These are phyloP conservation scores for Ceratocystis variospora DNA, from an alignment of 2,329 filamentous ascomycete genomes.

Conservation along the genomic window DNA sequence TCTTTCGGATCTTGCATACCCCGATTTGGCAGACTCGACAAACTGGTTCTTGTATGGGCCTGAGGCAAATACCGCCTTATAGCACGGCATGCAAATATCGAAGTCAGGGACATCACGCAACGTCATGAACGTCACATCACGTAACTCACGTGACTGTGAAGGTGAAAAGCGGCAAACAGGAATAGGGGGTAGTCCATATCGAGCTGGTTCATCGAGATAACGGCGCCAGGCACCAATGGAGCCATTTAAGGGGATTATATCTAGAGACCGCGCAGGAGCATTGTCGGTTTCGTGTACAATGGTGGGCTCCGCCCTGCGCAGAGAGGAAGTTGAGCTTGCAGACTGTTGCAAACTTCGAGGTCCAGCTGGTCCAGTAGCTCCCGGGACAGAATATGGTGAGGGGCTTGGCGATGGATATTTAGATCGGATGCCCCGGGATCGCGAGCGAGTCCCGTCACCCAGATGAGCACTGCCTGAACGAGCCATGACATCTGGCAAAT, in stretches of 20 bases:
- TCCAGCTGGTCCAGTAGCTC: slow-evolving; percentile 19
- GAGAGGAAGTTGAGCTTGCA: slow-evolving; percentile 7
- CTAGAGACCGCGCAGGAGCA: not conserved
- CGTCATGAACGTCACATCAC: slow-evolving; percentile 63
- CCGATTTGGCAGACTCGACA: slow-evolving; percentile 36
- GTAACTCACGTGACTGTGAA: slow-evolving; percentile 41
- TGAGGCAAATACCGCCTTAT: slow-evolving; percentile 51
- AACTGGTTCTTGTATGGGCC: slow-evolving; percentile 58
- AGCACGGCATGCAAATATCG: slow-evolving; percentile 73
- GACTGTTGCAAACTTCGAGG: slow-evolving; percentile 22
- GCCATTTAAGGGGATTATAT: slow-evolving; percentile 10
- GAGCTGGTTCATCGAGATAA: slow-evolving; percentile 39
- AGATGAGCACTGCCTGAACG: slow-evolving; percentile 20
- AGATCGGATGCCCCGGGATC: slow-evolving; percentile 11
- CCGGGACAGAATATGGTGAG: slow-evolving; percentile 2
- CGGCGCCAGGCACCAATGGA: slow-evolving; percentile 34
- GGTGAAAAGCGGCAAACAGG: slow-evolving; percentile 43
- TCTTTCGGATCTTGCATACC: slow-evolving; percentile 26
- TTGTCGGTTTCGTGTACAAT: slow-evolving; percentile 1
- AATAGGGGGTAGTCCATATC: slow-evolving; percentile 35
- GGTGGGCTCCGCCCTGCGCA: slow-evolving; percentile 10
- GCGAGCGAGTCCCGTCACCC: slow-evolving; percentile 13
- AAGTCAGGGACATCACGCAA: slow-evolving; percentile 57
- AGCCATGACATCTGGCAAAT: slow-evolving; percentile 18
- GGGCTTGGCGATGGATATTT: slow-evolving; percentile 13